Evolutionary conservation across 2,329 filamentous ascomycete genomes (phyloP).

Genomic region (Arthrobotrys sinensis): DNA sequence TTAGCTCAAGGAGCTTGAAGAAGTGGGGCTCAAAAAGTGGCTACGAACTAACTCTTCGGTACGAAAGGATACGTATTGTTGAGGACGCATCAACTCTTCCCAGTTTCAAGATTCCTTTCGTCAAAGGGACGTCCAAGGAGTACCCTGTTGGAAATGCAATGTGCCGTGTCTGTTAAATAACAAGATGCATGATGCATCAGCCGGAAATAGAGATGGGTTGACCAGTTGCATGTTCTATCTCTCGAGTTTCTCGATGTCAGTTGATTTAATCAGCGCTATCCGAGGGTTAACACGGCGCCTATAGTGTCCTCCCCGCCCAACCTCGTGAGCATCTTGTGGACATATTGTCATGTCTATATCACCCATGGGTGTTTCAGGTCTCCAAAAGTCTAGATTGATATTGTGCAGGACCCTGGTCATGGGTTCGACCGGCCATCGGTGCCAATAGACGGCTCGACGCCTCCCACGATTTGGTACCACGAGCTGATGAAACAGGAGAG

Average conservation of each 20-base stretch:
- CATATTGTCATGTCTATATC: not conserved
- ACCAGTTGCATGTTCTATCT: not conserved
- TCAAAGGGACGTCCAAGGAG: not conserved
- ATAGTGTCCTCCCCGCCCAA: not conserved
- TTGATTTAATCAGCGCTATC: slow-evolving; percentile 7
- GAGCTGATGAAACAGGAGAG: not conserved
- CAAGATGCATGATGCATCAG: slow-evolving; percentile 1
- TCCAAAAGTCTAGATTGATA: not conserved
- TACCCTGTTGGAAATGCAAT: slow-evolving; percentile 16
- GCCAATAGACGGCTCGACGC: not conserved
- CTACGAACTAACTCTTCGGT: not conserved
- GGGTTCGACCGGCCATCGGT: not conserved
- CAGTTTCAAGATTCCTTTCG: not conserved
- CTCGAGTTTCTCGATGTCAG: not conserved
- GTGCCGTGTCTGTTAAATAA: slow-evolving; percentile 22
- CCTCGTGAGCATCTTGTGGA: no score
- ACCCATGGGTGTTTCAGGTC: not conserved
- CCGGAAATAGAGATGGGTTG: slow-evolving; percentile 6
- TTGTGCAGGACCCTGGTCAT: slow-evolving; percentile 4
- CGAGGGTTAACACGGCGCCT: not conserved
- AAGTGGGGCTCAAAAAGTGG: not conserved
- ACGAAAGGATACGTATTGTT: not conserved
- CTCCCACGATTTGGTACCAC: not conserved
- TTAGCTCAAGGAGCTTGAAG: not conserved
- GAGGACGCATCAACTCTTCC: not conserved